Evolutionary conservation across 208 protist species (phyloP).

Genomic region (Zelonia costaricensis): DNA sequence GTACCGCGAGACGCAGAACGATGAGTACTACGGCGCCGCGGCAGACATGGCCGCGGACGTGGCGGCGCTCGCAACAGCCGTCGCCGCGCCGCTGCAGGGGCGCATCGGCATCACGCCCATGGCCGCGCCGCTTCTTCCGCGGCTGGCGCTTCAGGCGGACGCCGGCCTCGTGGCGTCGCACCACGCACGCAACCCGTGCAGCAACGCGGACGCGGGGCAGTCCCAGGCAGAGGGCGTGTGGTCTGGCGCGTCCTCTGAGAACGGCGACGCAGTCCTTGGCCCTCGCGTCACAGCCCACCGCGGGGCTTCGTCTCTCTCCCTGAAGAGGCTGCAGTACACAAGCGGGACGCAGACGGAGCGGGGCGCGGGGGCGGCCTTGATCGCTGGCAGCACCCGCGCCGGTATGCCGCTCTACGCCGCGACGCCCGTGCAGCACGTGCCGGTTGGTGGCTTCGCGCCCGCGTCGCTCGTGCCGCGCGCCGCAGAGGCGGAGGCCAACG

Average conservation of each 20-base stretch:
- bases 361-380: not conserved
- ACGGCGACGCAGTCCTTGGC: not conserved
- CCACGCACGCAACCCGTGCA: not conserved
- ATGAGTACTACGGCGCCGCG: slow-evolving; percentile 21
- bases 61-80: slow-evolving; percentile 5
- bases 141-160: slow-evolving; percentile 9
- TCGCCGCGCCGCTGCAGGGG: not conserved
- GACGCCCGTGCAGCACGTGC: slow-evolving; percentile 3
- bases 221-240: not conserved
- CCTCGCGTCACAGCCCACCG: not conserved
- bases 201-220: not conserved
- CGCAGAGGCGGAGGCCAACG: too few relatives aligned
- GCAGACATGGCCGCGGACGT: slow-evolving; percentile 13
- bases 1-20: slow-evolving; percentile 19
- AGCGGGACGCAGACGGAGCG: slow-evolving; percentile 10
- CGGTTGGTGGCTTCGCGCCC: too few relatives aligned
- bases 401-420: slow-evolving; percentile 10
- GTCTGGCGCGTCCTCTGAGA: slow-evolving; percentile 5
- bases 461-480: too few relatives aligned
- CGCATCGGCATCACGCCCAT: slow-evolving; percentile 29
- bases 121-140: slow-evolving; percentile 13
- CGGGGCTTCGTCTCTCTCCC: not conserved
- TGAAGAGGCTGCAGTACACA: slow-evolving; percentile 2
- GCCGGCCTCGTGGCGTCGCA: not conserved
- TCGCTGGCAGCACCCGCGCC: slow-evolving; percentile 1